Percentiles rank a stretch among this genome's conserved stretches.
Conservation (phyloP, 139 green algal species). For the Chlamydomonas sp. region DNA sequence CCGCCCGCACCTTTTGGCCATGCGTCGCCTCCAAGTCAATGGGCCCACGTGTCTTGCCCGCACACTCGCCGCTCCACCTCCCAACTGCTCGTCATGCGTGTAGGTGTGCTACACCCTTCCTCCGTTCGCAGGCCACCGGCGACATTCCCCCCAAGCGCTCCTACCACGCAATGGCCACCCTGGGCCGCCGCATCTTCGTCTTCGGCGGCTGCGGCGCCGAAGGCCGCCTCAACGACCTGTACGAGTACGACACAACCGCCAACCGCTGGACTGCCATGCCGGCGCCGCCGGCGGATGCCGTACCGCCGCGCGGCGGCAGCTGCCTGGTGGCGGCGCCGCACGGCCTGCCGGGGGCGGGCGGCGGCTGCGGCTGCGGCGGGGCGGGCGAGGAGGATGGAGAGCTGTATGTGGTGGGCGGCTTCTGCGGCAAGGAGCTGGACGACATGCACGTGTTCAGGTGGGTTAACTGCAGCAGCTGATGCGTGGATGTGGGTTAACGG, state of each 20-base stretch:
- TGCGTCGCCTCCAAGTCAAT: too few species aligned
- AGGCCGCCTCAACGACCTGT: constrained; percentile 63
- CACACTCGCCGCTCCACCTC: too few species aligned
- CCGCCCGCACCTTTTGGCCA: too few species aligned
- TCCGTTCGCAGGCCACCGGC: neutral
- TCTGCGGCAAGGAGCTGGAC: constrained; percentile 52
- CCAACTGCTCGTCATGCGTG: too few species aligned
- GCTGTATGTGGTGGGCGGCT: constrained; percentile 60
- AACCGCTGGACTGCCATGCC: constrained; percentile 57
- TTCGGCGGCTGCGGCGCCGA: constrained; percentile 67
- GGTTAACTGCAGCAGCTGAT: neutral
- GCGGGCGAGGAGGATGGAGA: neutral
- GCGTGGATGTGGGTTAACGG: too few species aligned
- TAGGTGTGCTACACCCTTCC: too few species aligned
- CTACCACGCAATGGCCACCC: constrained; percentile 56
- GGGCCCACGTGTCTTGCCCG: too few species aligned
- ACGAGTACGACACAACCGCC: constrained; percentile 45
- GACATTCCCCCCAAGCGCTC: constrained; percentile 27
- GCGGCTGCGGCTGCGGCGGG: neutral
- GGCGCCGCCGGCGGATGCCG: neutral
- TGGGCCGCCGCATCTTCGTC: constrained; percentile 52
- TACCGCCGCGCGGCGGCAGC: constrained; percentile 27
- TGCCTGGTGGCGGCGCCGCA: constrained; percentile 39
- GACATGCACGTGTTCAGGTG: constrained; percentile 43
- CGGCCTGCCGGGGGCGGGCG: too few species aligned